These are phyloP conservation scores for Tubosaeta sp. DNA, from an alignment of 768 basidiomycete genomes.

Conservation along the genomic window DNA sequence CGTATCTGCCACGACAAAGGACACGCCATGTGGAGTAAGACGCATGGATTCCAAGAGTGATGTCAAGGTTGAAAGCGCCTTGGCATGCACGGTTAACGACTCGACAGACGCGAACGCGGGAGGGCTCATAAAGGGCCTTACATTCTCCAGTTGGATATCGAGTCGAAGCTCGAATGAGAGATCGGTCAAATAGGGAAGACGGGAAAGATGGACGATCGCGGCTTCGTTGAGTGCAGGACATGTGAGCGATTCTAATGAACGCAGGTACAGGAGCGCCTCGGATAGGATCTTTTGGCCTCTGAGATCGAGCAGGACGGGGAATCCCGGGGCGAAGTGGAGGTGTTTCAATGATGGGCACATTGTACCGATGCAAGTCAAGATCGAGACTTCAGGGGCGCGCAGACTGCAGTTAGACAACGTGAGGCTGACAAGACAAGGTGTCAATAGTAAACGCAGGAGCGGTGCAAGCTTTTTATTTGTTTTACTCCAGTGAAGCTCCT, in stretches of 20 bases:
- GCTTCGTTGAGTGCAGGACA: slow-evolving; percentile 20
- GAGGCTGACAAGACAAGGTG: slow-evolving; percentile 19
- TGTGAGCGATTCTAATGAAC: slow-evolving; percentile 11
- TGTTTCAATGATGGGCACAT: slow-evolving; percentile 17
- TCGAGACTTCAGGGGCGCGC: slow-evolving; percentile 15
- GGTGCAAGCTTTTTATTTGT: slow-evolving; percentile 12
- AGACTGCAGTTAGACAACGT: slow-evolving; percentile 6
- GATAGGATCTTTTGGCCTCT: slow-evolving; percentile 20
- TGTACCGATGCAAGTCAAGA: slow-evolving; percentile 18
- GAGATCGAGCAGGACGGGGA: slow-evolving; percentile 3
- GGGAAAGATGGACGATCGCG: slow-evolving; percentile 23
- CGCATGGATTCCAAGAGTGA: slow-evolving; percentile 18
- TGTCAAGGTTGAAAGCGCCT: slow-evolving; percentile 15
- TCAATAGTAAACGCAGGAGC: slow-evolving; percentile 18
- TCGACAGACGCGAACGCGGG: slow-evolving; percentile 16
- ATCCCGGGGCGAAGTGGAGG: slow-evolving; percentile 5
- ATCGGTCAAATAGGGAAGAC: slow-evolving; percentile 10
- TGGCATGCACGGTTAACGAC: slow-evolving; percentile 8
- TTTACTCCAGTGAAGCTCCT: slow-evolving; percentile 17
- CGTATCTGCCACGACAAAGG: slow-evolving; percentile 9
- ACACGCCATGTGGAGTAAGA: slow-evolving; percentile 11
- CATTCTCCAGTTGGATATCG: slow-evolving; percentile 12
- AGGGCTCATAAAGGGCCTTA: slow-evolving; percentile 6
- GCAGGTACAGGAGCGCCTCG: slow-evolving; percentile 15
- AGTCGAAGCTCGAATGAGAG: slow-evolving; percentile 15